A percentile compares a stretch with the other conserved stretches of the same genome.
Conservation (phyloP, 1,139 yeast genomes). For the Lodderomyces orthopsilosis region DNA sequence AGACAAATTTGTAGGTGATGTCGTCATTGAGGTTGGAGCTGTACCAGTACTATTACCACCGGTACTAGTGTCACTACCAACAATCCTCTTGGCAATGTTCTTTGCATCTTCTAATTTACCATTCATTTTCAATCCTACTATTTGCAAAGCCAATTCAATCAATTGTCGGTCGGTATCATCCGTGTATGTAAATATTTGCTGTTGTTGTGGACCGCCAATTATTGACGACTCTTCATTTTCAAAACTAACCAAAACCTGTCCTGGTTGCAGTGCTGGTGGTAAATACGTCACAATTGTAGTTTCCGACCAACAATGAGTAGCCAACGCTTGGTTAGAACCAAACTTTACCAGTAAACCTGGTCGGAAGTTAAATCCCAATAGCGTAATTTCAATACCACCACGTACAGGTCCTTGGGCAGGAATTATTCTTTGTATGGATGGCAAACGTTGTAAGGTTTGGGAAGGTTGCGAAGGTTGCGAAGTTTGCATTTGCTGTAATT, state of each 20-base stretch:
- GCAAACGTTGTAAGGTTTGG: slow-evolving; percentile 27
- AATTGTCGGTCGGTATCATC: slow-evolving; percentile 93
- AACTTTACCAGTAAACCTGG: slow-evolving; percentile 81
- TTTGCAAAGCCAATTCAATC: slow-evolving; percentile 88
- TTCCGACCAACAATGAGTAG: slow-evolving; percentile 96
- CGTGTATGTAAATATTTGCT: slow-evolving; percentile 76
- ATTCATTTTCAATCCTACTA: slow-evolving; percentile 92
- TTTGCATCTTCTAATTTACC: slow-evolving; percentile 92
- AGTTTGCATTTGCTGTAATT: slow-evolving; percentile 11
- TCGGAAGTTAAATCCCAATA: slow-evolving; percentile 81
- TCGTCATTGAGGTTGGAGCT: slow-evolving; percentile 3
- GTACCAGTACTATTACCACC: slow-evolving; percentile 7
- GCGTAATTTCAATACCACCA: slow-evolving; percentile 93
- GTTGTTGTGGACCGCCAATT: slow-evolving; percentile 38
- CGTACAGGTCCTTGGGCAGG: slow-evolving; percentile 94
- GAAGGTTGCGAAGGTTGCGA: slow-evolving; percentile 7
- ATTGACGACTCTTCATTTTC: slow-evolving; percentile 44
- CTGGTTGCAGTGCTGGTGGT: slow-evolving; percentile 87
- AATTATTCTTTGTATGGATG: slow-evolving; percentile 76
- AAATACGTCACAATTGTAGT: slow-evolving; percentile 88
- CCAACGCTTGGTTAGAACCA: slow-evolving; percentile 78
- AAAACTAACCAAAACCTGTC: slow-evolving; percentile 87
- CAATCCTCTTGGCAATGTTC: slow-evolving; percentile 83
- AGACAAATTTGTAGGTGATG: slow-evolving; percentile 6
- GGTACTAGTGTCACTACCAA: slow-evolving; percentile 49